These are phyloP conservation scores for Pseudocercospora fijiensis DNA, from an alignment of 2,329 filamentous ascomycete genomes.

Conservation along the genomic window DNA sequence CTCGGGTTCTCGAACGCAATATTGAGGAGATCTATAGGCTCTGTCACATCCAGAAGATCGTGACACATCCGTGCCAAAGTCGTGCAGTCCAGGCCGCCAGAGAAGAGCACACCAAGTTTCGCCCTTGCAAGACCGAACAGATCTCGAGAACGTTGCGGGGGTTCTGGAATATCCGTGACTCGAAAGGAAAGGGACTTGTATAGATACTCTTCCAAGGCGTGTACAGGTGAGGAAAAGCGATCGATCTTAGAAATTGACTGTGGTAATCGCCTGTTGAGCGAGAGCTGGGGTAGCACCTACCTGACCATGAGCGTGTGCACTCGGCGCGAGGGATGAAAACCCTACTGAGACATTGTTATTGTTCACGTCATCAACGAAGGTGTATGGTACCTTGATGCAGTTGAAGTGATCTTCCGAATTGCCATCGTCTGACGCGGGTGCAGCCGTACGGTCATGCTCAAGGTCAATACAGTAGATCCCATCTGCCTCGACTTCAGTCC, in stretches of 20 bases:
- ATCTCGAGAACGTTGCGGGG: slow-evolving; percentile 13
- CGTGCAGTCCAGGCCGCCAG: slow-evolving; percentile 90
- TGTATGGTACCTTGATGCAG: slow-evolving; percentile 25
- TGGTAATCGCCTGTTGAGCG: slow-evolving; percentile 30
- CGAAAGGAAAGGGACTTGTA: slow-evolving; percentile 31
- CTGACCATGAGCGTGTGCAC: slow-evolving; percentile 33
- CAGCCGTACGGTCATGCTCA: neutral
- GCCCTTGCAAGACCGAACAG: slow-evolving; percentile 35
- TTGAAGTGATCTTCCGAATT: slow-evolving; percentile 13
- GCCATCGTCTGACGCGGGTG: neutral
- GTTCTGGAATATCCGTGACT: slow-evolving; percentile 63
- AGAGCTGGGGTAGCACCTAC: slow-evolving; percentile 38
- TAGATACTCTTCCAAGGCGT: slow-evolving; percentile 28
- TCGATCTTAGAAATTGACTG: slow-evolving; percentile 15
- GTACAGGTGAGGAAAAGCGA: slow-evolving; percentile 28
- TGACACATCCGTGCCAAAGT: slow-evolving; percentile 78
- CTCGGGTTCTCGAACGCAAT: slow-evolving; percentile 95
- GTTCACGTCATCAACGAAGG: slow-evolving; percentile 9
- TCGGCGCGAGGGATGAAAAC: slow-evolving; percentile 15
- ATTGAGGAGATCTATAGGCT: slow-evolving; percentile 84
- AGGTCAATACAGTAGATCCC: slow-evolving; percentile 72
- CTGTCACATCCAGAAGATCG: slow-evolving; percentile 66
- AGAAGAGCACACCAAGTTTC: slow-evolving; percentile 80
- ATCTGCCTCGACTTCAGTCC: slow-evolving; percentile 80
- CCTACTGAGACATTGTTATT: slow-evolving; percentile 27